Percentiles rank a stretch among this genome's conserved stretches.
phyloP scores from a whole-genome alignment of 768 basidiomycete species.

The Plicaturopsis crispa region DNA sequence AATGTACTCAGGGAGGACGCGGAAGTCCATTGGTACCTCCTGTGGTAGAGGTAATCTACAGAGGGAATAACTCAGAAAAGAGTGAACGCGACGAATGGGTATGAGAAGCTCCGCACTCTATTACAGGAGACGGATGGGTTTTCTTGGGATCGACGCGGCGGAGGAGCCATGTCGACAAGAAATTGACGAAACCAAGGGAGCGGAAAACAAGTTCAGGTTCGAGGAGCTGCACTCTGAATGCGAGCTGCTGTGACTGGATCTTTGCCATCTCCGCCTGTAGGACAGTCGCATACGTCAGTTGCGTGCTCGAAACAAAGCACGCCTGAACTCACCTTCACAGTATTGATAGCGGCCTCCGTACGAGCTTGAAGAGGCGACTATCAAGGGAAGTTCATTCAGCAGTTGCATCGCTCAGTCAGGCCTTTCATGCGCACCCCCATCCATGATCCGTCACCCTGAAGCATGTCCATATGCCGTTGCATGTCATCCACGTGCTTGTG shows the following conservation, averaged over 20 bases:
- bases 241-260: conserved; percentile 63
- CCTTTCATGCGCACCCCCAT: conserved; percentile 69
- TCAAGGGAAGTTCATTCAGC: conserved; percentile 1
- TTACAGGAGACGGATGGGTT: conserved; percentile 60
- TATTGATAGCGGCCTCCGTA: conserved; percentile 68
- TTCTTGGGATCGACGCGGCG: conserved; percentile 80
- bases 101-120: conserved; percentile 45
- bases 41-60: conserved; percentile 77
- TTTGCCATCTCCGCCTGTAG: conserved; percentile 62
- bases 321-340: conserved; percentile 68
- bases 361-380: conserved; percentile 71
- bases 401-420: too few relatives aligned
- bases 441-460: conserved; percentile 77
- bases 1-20: conserved; percentile 88
- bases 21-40: conserved; percentile 80
- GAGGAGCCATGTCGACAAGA: conserved; percentile 91
- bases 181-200: conserved; percentile 78
- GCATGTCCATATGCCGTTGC: conserved; percentile 65
- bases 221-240: conserved; percentile 78
- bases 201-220: conserved; percentile 81
- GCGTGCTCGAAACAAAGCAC: too few relatives aligned
- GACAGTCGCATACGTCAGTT: too few relatives aligned
- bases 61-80: neutral
- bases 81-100: neutral
- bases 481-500: conserved; percentile 71